Evolutionary conservation across 2,329 filamentous ascomycete genomes (phyloP).

Genomic region (Calonectria leucothoes): DNA sequence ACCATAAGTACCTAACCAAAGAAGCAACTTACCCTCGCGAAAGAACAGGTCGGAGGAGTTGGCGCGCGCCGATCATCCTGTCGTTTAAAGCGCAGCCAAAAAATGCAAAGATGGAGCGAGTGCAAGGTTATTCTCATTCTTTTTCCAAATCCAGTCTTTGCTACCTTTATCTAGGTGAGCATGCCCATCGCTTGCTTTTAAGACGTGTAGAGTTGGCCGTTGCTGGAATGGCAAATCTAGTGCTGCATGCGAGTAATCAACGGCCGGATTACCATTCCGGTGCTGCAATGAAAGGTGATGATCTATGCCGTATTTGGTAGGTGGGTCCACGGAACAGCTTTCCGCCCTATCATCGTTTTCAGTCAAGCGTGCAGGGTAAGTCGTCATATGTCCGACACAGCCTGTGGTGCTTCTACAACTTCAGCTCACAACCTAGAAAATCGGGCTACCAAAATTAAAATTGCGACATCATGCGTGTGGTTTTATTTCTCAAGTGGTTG

Average conservation of each 20-base stretch:
- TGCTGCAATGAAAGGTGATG: rapidly evolving
- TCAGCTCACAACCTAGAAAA: too few relatives aligned
- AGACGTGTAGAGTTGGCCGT: too few relatives aligned
- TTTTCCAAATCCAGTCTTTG: background rate
- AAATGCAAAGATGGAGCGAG: too few relatives aligned
- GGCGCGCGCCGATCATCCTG: background rate
- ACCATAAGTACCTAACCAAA: too few relatives aligned
- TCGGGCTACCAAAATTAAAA: too few relatives aligned
- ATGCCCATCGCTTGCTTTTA: background rate
- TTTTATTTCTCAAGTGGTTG: too few relatives aligned
- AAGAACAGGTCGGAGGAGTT: background rate
- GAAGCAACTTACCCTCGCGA: background rate
- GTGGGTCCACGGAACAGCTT: background rate
- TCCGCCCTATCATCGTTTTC: background rate
- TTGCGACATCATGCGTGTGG: too few relatives aligned
- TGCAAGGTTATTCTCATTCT: background rate
- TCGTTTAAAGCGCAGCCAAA: background rate
- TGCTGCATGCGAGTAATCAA: background rate
- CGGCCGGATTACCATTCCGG: background rate
- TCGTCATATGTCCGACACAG: too few relatives aligned
- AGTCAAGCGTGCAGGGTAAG: background rate
- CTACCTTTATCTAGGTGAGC: background rate
- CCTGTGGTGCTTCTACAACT: too few relatives aligned
- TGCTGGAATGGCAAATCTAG: background rate
- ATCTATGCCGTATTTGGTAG: background rate